Evolutionary conservation across 192 early-diverging fungal genomes (phyloP), one percentile per base, ranked within the genome.

Genomic region (Rhizophagus prolifer): DNA sequence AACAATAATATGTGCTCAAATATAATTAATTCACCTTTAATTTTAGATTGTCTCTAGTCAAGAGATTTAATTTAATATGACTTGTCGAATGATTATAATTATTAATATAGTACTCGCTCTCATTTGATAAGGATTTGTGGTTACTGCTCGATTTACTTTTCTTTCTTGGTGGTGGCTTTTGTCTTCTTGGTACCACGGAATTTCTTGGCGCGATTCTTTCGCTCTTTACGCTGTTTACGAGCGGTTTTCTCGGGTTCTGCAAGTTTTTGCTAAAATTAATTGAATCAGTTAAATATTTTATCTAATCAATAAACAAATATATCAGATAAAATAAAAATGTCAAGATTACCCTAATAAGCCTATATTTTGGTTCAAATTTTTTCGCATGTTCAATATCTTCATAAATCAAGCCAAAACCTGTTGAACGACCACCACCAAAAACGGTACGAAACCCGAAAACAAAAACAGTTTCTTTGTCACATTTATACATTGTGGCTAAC

Each of bases 341-440:
- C 7, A 41, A 31, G 58, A 70, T 71, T 81, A 86, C 93, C 88
- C 97, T 88, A 67, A 92, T 89, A 73, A 96, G 91, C 81, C 97
- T 91, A 92, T 94, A 94, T 91, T 98, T 99, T 85, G 97, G 97
- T 91, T 99, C 97, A 82, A 98, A 94, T 92, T 97, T 97, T 94
- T 96, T 97, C 82, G 91, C 91, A 73, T 94, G 86, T 76, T 97
- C 95, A 80, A 97, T 83, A 79, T 90, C 88, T 86, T 97, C 95
- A 92, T 98, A 97, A 89, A 99, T 93, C 80, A 97, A 88, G 70
- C 91, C 96, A 82, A 97, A 98, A 70, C 96, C 97, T 79, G 94
- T 96, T 46, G 94, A 92, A 85, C 94, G 92, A 85, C 96, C 96
- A 81, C 97, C 97, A 90, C 97, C 97, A 86, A 97, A 99, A 81